Conservation (phyloP, 2,329 filamentous ascomycete genomes). For the Sclerotinia trifoliorum region DNA sequence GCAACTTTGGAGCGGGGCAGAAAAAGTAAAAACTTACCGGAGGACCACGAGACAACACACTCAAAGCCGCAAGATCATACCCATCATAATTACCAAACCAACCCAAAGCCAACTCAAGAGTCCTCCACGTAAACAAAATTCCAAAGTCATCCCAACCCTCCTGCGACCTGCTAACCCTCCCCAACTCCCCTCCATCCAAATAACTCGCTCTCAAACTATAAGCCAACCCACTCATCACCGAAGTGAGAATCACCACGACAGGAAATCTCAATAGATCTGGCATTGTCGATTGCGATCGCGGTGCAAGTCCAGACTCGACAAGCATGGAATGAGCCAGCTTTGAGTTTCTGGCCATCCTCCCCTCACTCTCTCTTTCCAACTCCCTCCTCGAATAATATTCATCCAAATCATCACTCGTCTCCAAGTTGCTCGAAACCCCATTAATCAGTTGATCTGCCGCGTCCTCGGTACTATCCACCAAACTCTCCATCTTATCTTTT, state of each 20-base stretch:
- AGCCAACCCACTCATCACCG: slow-evolving; percentile 62
- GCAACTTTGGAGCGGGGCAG: not conserved
- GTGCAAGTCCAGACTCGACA: not conserved
- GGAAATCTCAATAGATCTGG: slow-evolving; percentile 52
- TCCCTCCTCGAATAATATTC: not conserved
- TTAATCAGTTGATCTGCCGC: not conserved
- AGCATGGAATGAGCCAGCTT: not conserved
- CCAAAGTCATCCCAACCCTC: slow-evolving; percentile 62
- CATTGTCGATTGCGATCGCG: slow-evolving; percentile 37
- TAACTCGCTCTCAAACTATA: slow-evolving; percentile 60
- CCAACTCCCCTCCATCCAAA: slow-evolving; percentile 56
- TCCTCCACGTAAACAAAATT: slow-evolving; percentile 52
- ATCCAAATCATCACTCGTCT: not conserved
- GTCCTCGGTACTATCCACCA: not conserved
- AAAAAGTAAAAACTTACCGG: slow-evolving; percentile 48
- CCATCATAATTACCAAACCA: slow-evolving; percentile 77
- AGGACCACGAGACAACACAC: slow-evolving; percentile 71
- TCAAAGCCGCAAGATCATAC: slow-evolving; percentile 64
- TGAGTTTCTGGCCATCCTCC: not conserved
- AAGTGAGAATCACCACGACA: slow-evolving; percentile 52
- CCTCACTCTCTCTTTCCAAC: not conserved
- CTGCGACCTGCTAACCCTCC: slow-evolving; percentile 61
- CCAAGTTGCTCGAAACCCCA: not conserved
- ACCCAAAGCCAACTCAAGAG: slow-evolving; percentile 66
- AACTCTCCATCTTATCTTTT: slow-evolving; percentile 11